Percentiles rank a stretch among this genome's conserved stretches.
phyloP scores from a whole-genome alignment of 129 eudicot genomes.

The Helianthus annuus region HanXRQr2.0-SUNRISE NC_035448.2:203173301-203173800 shows the following conservation, averaged over 20 bases:
- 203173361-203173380: background rate
- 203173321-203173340: background rate
- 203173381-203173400: background rate
- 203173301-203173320: background rate
- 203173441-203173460: conserved; percentile 16
- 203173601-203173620: background rate
- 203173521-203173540: conserved; percentile 76
- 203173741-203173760: background rate
- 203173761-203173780: too few species aligned
- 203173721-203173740: too few species aligned
- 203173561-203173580: conserved; percentile 78
- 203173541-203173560: conserved; percentile 81
- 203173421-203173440: background rate
- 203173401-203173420: background rate
- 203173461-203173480: conserved; percentile 52
- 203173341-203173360: background rate
- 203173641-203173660: background rate
- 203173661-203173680: background rate
- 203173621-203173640: background rate
- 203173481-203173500: conserved; percentile 89
- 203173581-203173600: conserved; percentile 71
- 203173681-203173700: background rate
- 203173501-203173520: conserved; percentile 65
- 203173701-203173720: background rate
- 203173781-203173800: too few species aligned